Percentiles rank a stretch among this genome's conserved stretches.
These are phyloP conservation scores for Haplosporangium sp. DNA, from an alignment of 371 early-diverging fungal genomes.

Conservation along the genomic window DNA sequence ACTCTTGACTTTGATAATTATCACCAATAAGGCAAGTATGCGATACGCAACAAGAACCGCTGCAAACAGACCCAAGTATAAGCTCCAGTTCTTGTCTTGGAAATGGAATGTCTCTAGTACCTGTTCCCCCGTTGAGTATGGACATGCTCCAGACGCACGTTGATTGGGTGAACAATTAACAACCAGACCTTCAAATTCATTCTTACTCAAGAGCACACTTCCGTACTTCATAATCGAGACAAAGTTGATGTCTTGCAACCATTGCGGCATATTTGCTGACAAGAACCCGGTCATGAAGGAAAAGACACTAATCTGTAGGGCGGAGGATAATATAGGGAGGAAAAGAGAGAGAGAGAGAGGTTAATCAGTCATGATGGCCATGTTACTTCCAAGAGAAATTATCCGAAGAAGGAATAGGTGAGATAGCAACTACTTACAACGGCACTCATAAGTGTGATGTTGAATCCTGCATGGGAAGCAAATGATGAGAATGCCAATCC, in stretches of 20 bases:
- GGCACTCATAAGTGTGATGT: slow-evolving; percentile 51
- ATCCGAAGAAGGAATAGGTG: background rate
- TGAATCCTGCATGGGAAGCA: slow-evolving; percentile 48
- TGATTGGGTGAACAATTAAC: slow-evolving; percentile 39
- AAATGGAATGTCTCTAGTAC: slow-evolving; percentile 33
- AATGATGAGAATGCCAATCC: slow-evolving; percentile 47
- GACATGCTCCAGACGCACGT: slow-evolving; percentile 23
- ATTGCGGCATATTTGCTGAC: slow-evolving; percentile 36
- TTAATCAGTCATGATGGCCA: background rate
- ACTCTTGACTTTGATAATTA: slow-evolving; percentile 43
- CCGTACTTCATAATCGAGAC: slow-evolving; percentile 49
- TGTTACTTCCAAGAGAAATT: background rate
- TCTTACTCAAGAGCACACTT: slow-evolving; percentile 29
- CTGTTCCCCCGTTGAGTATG: slow-evolving; percentile 36
- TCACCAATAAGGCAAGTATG: slow-evolving; percentile 32
- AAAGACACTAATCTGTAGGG: slow-evolving; percentile 41
- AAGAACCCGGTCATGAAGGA: slow-evolving; percentile 55
- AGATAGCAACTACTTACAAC: slow-evolving; percentile 19
- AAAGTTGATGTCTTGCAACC: slow-evolving; percentile 31
- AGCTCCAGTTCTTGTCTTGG: slow-evolving; percentile 37
- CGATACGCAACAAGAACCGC: slow-evolving; percentile 33
- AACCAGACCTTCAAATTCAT: slow-evolving; percentile 39
- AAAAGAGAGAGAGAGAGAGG: background rate
- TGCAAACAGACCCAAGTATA: slow-evolving; percentile 50
- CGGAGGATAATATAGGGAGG: background rate